Evolutionary conservation across 2,329 filamentous ascomycete species (phyloP), one percentile per base, ranked within the genome.

Genomic region (Phialophora tarda): DNA sequence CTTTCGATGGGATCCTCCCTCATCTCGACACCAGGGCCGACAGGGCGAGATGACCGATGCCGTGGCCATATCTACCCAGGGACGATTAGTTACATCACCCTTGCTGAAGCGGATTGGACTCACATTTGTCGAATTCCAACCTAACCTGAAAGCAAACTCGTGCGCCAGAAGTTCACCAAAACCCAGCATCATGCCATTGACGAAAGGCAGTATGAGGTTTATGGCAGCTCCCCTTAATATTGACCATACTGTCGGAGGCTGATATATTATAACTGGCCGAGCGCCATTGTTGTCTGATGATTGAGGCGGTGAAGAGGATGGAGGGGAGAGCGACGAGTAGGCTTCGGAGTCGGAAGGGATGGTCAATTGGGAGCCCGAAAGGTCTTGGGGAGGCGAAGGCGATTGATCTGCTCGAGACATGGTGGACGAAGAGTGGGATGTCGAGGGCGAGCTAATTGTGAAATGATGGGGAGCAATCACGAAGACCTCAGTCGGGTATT

Each of bases 131-230:
- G 90, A 90, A 70, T 91, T 89, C 95, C 95, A 99, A 67, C 95
- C 95, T 73, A 98, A 82, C 74, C 94, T 84, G 76, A 94, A 99
- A 1, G 95, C 95, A 59, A 92, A 90, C 82, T 99, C 95, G 76
- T 99, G 95, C 62, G 95, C 95, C 78, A 99, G 94, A 59, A 99
- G 81, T 81, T 99, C 95, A 72, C 95, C 95, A 75, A 99, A 97
- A 1, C 95, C 95, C 75, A 99, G 81, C 95, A 99, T 99, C 83
- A 99, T 86, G 55, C 95, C 95, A 80, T 99, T 99, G 75, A 99
- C 88, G 75, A 99, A 99, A 0, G 95, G 95, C 23, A 99, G 81
- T 1, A 99, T 75, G n/a, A 99, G 83, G 78, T 99, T 99, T 80
- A 99, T 99, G 5, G 93, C 93, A 17, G 93, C 92, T 44, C 95